Evolutionary conservation across 2,329 filamentous ascomycete species (phyloP), one percentile per base, ranked within the genome.

Genomic region (Claviceps africana): DNA sequence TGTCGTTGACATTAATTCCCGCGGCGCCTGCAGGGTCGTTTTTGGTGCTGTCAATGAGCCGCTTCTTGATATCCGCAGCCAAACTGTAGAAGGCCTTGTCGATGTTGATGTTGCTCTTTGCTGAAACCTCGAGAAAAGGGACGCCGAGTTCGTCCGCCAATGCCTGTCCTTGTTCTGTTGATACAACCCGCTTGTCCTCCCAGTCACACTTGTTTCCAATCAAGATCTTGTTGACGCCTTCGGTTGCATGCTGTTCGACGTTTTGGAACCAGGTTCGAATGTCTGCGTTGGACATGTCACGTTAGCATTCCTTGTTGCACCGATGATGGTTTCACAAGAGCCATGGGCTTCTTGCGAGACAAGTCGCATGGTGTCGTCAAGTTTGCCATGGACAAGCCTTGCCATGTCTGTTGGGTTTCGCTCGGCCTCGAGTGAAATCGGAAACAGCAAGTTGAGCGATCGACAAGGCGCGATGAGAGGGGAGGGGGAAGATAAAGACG

Each of bases 141-240:
- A 98, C 95, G 64, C 90, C 89, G 55, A 98, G 83, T 72, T 97
- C 93, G 71, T 95, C 86, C 54, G 93, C 93, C 53, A 98, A 81
- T 59, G 85, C 84, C 70, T 98, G 90, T 61, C 93, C 93, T 65
- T 89, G 85, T 69, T 96, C 90, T 55, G 86, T 95, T 48, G 88
- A 89, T 43, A 98, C 86, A 52, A 87, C 89, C 60, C 93, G 85
- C 79, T 97, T 97, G 74, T 98, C 93, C 72, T 97, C 93, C 93
- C 93, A 97, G 72, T 98, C 93, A 74, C 93, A 98, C 75, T 98
- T 98, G 80, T 98, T 98, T 68, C 93, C 93, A 61, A 98, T 96
- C 59, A 98, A 81, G 66, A 98, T 97, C 78, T 97, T 98, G 82
- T 97, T 96, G 66, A 98, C 93, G 64, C 93, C 93, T 73, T 97